These are phyloP conservation scores for Leishmania tropica DNA, from an alignment of 208 protist species.

Conservation along the genomic window DNA sequence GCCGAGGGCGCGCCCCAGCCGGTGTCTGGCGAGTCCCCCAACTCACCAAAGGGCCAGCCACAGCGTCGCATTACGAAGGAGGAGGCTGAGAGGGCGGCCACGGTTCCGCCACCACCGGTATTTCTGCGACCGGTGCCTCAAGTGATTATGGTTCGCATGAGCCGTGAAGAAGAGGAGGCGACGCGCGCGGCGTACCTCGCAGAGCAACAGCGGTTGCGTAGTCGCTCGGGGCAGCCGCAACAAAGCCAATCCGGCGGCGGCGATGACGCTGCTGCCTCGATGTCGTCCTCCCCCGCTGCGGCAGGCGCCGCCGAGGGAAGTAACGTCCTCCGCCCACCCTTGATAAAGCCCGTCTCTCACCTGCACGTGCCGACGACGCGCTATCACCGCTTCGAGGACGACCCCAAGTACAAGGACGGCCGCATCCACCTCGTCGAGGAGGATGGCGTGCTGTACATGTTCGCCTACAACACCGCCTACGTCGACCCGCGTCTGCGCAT, in stretches of 20 bases:
- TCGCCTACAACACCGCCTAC: slow-evolving; percentile 54
- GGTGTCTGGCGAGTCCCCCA: neutral
- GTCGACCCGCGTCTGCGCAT: slow-evolving; percentile 14
- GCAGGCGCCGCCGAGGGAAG: neutral
- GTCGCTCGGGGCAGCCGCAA: neutral
- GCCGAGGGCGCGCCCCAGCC: slow-evolving; percentile 1
- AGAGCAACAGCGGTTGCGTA: slow-evolving; percentile 11
- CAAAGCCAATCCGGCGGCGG: neutral
- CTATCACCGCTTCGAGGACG: slow-evolving; percentile 43
- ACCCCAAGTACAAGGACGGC: slow-evolving; percentile 52
- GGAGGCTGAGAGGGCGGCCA: slow-evolving; percentile 24
- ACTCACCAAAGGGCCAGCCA: neutral
- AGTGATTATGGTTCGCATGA: slow-evolving; percentile 39
- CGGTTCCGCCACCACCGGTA: slow-evolving; percentile 31
- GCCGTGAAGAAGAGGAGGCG: slow-evolving; percentile 40
- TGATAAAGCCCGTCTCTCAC: neutral
- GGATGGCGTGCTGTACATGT: slow-evolving; percentile 63
- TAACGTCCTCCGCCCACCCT: neutral
- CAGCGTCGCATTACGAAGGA: slow-evolving; percentile 22
- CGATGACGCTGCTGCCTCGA: neutral
- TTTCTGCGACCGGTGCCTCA: slow-evolving; percentile 37
- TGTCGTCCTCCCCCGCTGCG: neutral
- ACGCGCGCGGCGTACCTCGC: slow-evolving; percentile 26
- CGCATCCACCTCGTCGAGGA: slow-evolving; percentile 68
- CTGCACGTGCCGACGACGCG: slow-evolving; percentile 18